A percentile compares a stretch with the other conserved stretches of the same genome.
These are phyloP conservation scores for Peterozyma toletana DNA, from an alignment of 805 yeast species.

Conservation along the genomic window DNA sequence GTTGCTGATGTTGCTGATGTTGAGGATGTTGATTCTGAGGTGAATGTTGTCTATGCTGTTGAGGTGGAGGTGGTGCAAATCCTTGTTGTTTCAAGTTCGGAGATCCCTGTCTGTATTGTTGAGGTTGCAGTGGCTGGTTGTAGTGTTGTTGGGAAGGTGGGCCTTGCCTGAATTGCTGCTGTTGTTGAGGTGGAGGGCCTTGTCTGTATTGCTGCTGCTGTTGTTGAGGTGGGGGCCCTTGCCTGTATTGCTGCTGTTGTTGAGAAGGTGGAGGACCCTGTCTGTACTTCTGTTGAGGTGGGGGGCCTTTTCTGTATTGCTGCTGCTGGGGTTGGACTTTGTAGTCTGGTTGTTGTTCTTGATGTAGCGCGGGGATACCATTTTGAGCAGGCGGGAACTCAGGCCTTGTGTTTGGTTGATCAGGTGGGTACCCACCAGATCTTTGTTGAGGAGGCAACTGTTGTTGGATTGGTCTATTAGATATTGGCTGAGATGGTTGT, in stretches of 20 bases:
- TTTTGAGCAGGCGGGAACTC: too few relatives aligned
- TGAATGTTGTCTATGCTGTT: slow-evolving; percentile 3
- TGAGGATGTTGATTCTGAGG: too few relatives aligned
- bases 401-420: too few relatives aligned
- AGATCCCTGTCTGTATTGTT: slow-evolving; percentile 2
- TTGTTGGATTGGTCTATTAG: slow-evolving; percentile 1
- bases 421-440: too few relatives aligned
- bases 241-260: slow-evolving; percentile 8
- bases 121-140: not conserved
- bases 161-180: not conserved
- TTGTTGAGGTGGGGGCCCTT: slow-evolving; percentile 12
- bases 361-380: too few relatives aligned
- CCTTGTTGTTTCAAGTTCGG: slow-evolving; percentile 1
- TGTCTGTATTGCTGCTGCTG: slow-evolving; percentile 7
- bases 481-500: slow-evolving; percentile 11
- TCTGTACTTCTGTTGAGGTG: slow-evolving; percentile 7
- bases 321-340: slow-evolving; percentile 11
- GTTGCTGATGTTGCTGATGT: slow-evolving; percentile 8
- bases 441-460: too few relatives aligned
- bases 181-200: slow-evolving; percentile 1
- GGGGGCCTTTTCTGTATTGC: slow-evolving; percentile 6
- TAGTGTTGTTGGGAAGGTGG: slow-evolving; percentile 2
- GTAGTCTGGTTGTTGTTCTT: not conserved
- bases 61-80: slow-evolving; percentile 1
- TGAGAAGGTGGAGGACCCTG: slow-evolving; percentile 3